These are phyloP conservation scores for Cutaneotrichosporon dermatis DNA, from an alignment of 1,284 basidiomycete species.

Conservation along the genomic window DNA sequence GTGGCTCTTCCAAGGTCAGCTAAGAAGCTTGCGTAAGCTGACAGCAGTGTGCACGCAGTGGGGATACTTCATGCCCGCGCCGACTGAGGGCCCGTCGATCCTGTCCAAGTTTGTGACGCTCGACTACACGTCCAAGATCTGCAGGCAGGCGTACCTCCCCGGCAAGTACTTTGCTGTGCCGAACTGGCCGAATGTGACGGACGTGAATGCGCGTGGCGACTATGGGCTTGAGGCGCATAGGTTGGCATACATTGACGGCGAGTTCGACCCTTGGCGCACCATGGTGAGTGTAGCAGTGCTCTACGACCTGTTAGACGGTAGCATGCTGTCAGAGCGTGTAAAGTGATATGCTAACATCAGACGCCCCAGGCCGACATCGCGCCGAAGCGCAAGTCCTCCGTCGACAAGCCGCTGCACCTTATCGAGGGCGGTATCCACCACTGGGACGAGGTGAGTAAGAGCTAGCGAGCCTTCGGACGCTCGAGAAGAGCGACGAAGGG, in stretches of 20 bases:
- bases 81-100: conserved; percentile 39
- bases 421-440: conserved; percentile 89
- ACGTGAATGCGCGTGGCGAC: conserved; percentile 72
- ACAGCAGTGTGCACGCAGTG: conserved; percentile 70
- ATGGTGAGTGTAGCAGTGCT: conserved; percentile 45
- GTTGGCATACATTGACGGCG: conserved; percentile 65
- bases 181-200: conserved; percentile 65
- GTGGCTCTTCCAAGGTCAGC: conserved; percentile 73
- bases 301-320: no score
- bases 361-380: conserved; percentile 80
- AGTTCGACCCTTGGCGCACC: conserved; percentile 77
- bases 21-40: neutral
- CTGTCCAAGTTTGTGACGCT: conserved; percentile 60
- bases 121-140: conserved; percentile 74
- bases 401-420: conserved; percentile 74
- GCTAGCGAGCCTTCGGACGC: no score
- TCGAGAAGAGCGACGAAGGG: no score
- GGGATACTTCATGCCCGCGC: conserved; percentile 70
- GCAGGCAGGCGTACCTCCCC: conserved; percentile 73
- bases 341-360: conserved; percentile 15
- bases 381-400: conserved; percentile 63
- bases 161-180: conserved; percentile 73
- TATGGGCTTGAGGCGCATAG: conserved; percentile 69
- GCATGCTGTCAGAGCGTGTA: no score
- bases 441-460: conserved; percentile 59